Evolutionary conservation across 768 basidiomycete species (phyloP), one percentile per base, ranked within the genome.

Genomic region (Boletus subcaerulescens): DNA sequence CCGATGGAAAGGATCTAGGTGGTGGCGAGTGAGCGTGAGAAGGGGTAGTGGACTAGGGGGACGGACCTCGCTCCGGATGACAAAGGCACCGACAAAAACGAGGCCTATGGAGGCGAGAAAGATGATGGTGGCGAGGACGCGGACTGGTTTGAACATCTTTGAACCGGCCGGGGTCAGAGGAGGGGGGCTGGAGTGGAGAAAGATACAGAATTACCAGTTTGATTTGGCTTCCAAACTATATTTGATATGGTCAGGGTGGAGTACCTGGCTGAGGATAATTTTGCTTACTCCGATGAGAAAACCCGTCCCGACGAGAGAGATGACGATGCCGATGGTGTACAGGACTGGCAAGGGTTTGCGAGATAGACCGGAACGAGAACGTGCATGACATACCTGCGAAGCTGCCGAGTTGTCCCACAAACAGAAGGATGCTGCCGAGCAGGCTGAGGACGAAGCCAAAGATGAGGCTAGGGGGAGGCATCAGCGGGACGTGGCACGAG

Each of bases 101-200:
- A 96, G 80, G 10, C 71, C 87, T 57, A 97, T 91, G 15, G 87
- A 85, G 1, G 72, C 88, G 13, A 98, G 68, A 68, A 96, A 84
- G 35, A 94, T 66, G 55, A 93, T 69, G 2, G 91, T 84, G 3
- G 94, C 93, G 18, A 91, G 73, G 7, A 96, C 72, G 48, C 94
- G 91, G 20, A 96, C 82, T 47, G 93, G 90, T 72, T 94, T 94
- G 81, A 96, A 96, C 93, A 95, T 95, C 92, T 93, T 61, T 7
- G 8, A 3, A 0, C 8, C 6, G 15, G 14, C 15, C 35, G 13
- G 48, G 32, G 52, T 59, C 6, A 57, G 53, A 24, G 14, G 7
- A 20, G 22, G 31, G n/a, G 31, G 41, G 29, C 9, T 26, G 42
- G 17, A 3, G 41, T 31, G 26, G 35, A 3, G 11, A 32, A 47